Conservation (phyloP, 495 filamentous ascomycete genomes). For the Penicillium arizonense region DNA sequence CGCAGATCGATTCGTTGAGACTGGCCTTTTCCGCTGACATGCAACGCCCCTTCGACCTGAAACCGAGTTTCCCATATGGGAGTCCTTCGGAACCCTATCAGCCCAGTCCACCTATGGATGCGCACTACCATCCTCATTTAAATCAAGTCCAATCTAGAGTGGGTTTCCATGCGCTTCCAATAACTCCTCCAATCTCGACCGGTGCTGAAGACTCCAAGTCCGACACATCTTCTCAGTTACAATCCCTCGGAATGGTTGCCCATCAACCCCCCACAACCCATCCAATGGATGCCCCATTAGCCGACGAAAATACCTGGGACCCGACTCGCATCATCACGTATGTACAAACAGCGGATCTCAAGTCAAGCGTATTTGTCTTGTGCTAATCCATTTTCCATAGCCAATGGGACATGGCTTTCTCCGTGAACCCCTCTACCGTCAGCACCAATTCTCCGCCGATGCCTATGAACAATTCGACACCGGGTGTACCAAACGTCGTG, state of each 20-base stretch:
- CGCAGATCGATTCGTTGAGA: constrained; percentile 84
- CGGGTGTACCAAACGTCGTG: constrained; percentile 28
- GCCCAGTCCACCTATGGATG: constrained; percentile 60
- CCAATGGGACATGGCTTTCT: constrained; percentile 92
- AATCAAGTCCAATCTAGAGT: constrained; percentile 58
- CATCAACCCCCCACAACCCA: constrained; percentile 43
- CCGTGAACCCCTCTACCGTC: constrained; percentile 53
- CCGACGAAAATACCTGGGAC: constrained; percentile 80
- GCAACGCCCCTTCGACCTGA: constrained; percentile 83
- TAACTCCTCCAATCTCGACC: constrained; percentile 79
- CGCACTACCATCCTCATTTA: constrained; percentile 40
- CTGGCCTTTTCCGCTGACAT: constrained; percentile 91
- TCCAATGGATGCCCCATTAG: constrained; percentile 54
- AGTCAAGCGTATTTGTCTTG: constrained; percentile 3
- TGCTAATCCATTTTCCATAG: constrained; percentile 44
- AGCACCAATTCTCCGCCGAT: constrained; percentile 51
- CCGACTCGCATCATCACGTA: constrained; percentile 93
- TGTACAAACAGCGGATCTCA: constrained; percentile 28
- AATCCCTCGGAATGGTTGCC: constrained; percentile 75
- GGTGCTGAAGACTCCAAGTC: constrained; percentile 72
- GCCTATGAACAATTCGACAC: constrained; percentile 31
- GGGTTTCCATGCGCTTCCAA: constrained; percentile 72
- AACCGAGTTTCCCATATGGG: constrained; percentile 82
- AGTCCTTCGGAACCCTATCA: constrained; percentile 66
- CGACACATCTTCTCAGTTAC: constrained; percentile 71